Percentiles rank a stretch among this genome's conserved stretches.
These are phyloP conservation scores for Erigeron canadensis DNA, from an alignment of 129 eudicot genomes.

Conservation along the genomic window DNA sequence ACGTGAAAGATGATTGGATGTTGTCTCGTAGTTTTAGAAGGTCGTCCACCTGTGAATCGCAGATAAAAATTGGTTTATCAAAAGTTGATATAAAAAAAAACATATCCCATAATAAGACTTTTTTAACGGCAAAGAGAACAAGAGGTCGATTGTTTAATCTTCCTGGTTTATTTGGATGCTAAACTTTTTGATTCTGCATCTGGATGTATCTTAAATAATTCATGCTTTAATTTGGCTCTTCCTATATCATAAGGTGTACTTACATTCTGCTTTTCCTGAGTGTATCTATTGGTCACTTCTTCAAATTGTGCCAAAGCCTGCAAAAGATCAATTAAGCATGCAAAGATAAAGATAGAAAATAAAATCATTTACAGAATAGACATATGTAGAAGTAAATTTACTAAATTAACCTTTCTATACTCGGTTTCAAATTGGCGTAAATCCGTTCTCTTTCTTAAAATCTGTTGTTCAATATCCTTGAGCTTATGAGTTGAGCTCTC, in stretches of 20 bases:
- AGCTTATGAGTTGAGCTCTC: conserved; percentile 76
- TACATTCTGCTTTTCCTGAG: conserved; percentile 88
- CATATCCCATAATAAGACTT: background rate
- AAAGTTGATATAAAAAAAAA: conserved; percentile 1
- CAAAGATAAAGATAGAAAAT: background rate
- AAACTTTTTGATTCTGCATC: background rate
- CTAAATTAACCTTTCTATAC: conserved; percentile 66
- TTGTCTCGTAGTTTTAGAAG: conserved; percentile 68
- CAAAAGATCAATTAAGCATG: conserved; percentile 16
- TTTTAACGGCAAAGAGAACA: background rate
- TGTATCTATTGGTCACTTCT: conserved; percentile 91
- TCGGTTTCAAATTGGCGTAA: conserved; percentile 91
- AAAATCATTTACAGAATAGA: background rate
- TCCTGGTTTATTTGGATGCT: background rate
- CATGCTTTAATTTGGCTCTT: background rate
- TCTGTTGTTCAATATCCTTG: conserved; percentile 81
- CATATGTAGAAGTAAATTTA: background rate
- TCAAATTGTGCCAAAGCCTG: conserved; percentile 90
- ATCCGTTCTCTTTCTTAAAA: conserved; percentile 82
- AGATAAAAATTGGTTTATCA: background rate
- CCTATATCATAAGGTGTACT: conserved; percentile 22
- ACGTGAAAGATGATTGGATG: conserved; percentile 65
- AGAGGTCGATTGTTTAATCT: background rate
- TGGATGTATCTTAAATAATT: background rate
- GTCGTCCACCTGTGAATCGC: conserved; percentile 57